These are phyloP conservation scores for Cajanus cajan DNA, from an alignment of 306 rosid species.

Conservation along the genomic window DNA sequence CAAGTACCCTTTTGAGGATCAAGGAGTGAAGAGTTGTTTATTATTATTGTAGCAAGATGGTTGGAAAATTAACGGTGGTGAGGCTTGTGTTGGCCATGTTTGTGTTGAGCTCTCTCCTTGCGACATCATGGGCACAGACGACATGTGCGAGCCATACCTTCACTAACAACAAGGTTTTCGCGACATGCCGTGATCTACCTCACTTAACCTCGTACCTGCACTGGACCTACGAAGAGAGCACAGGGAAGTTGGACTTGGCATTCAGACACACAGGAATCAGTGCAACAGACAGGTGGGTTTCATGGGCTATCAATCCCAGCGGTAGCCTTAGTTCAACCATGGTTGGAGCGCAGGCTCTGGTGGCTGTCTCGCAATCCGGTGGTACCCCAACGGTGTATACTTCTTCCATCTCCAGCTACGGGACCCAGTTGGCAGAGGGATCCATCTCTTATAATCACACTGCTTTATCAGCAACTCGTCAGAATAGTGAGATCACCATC, in stretches of 20 bases:
- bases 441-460: slow-evolving; percentile 25
- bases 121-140: slow-evolving; percentile 47
- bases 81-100: slow-evolving; percentile 32
- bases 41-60: slow-evolving; percentile 29
- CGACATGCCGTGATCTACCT: slow-evolving; percentile 51
- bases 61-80: not conserved
- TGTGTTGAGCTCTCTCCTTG: slow-evolving; percentile 32
- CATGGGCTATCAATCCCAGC: slow-evolving; percentile 70
- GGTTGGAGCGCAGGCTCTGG: slow-evolving; percentile 61
- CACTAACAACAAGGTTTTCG: slow-evolving; percentile 25
- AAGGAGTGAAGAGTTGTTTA: not conserved
- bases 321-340: slow-evolving; percentile 7
- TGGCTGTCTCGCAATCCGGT: slow-evolving; percentile 39
- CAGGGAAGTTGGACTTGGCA: slow-evolving; percentile 54
- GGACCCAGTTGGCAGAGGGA: slow-evolving; percentile 32
- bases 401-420: not conserved
- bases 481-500: slow-evolving; percentile 45
- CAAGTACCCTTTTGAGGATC: not conserved
- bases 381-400: slow-evolving; percentile 29
- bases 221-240: slow-evolving; percentile 43
- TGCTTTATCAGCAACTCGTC: slow-evolving; percentile 20
- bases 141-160: slow-evolving; percentile 39
- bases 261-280: slow-evolving; percentile 47
- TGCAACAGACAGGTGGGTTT: slow-evolving; percentile 48
- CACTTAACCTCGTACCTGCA: slow-evolving; percentile 53